Evolutionary conservation across 2,329 filamentous ascomycete species (phyloP), one percentile per base, ranked within the genome.

Genomic region (Exophiala bonariae): DNA sequence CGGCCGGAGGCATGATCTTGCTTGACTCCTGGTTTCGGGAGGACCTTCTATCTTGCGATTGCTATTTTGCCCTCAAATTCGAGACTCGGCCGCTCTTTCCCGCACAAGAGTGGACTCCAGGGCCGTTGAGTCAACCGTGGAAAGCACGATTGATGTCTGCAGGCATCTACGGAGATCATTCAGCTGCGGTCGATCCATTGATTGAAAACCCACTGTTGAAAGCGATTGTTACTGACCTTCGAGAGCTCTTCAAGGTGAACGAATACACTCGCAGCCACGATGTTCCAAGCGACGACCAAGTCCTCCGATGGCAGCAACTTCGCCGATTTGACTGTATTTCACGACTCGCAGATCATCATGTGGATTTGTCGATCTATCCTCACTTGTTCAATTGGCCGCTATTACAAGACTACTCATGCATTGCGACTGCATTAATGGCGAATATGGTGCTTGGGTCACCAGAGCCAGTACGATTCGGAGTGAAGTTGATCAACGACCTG

Each of bases 11-110:
- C 9, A 43, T 56, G 10, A 56, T 58, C 14, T 19, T 58, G 36
- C 46, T 54, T 17, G 54, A 58, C 41, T 49, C 54, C 4, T 58
- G 55, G 55, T 58, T 56, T 31, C 53, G 55, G 4, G 55, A 56
- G 41, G 54, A 58, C 26, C 45, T 58, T 3, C 44, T 58, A 6
- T 54, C 55, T 6, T 49, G 50, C 31, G 55, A 58, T 28, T 54
- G 50, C 35, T 58, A 58, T 36, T 58, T 58, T 44, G 55, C 55
- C 3, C 42, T 56, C 14, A 58, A 56, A 33, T 58, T 54, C 30
- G 54, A 52, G 22, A 58, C 55, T 4, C 47, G 55, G 19, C 55
- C 55, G 13, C 48, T 58, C 3, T 55, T 58, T 22, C 54, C 54
- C 4, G 48, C 51, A 8, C 42, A 41, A 2, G 50, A 58, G 33